Base-by-base conservation (phyloP, 2,329 filamentous ascomycete species). In the Colletotrichum horii region DNA sequence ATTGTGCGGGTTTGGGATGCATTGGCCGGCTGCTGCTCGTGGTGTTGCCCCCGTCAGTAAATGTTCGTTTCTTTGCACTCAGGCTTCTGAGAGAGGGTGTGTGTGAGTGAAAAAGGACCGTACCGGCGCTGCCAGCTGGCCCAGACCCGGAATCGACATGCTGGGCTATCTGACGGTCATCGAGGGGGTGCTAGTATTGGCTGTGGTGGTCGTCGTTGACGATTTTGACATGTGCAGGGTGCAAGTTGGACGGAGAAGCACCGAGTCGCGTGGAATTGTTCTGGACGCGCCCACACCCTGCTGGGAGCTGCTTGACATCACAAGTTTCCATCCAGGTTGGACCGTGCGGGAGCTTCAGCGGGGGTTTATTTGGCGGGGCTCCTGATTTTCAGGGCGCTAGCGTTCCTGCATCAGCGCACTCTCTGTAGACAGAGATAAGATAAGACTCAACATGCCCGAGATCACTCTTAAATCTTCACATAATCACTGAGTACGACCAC, bases 131-230 rank as follows among this genome's bases (percentile, higher is more conserved):
- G 91, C 90, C 70, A 93, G 91, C 82, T 94, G 91, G 79, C 93
- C 93, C 83, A 95, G 86, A 80, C 93, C 93, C 79, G 93, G 93
- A 82, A 95, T 93, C 80, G 93, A 94, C 93, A 95, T 95, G 55
- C 74, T 82, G 64, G 65, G 14, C 58, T 76, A 75, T 76, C 15
- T 66, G 48, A 32, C 62, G 32, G 55, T 66, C 74, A 74, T 76
- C 28, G 48, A 32, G 34, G 24, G 48, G 26, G 6, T 36, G 9
- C 22, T 9, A 19, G 7, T n/a, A 30, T 22, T 19, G 7, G 15
- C 22, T 52, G 61, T 66, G 9, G 52, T 30, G 24, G 11, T 36
- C 55, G 36, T 30, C 36, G 30, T 2, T 15, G 66, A 24, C 32
- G 24, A n/a, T 64, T 64, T 32, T 32, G 60, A 64, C 32, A n/a